Percentiles rank a stretch among this genome's conserved stretches.
Evolutionary conservation across 176 grass and related monocot genomes (phyloP).

Genomic region (bread wheat (Triticum aestivum)): IWGSC_CS_RefSeq_v2.1 NC_057812.1:644775270-644775769

Average conservation of each 20-base stretch:
- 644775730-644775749: conserved; percentile 25
- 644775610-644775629: conserved; percentile 10
- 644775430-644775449: conserved; percentile 54
- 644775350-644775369: conserved; percentile 28
- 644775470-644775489: conserved; percentile 24
- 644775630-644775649: conserved; percentile 24
- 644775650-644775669: conserved; percentile 31
- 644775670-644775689: neutral
- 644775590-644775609: neutral
- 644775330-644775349: conserved; percentile 32
- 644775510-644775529: neutral
- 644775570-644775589: conserved; percentile 67
- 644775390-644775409: conserved; percentile 30
- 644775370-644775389: conserved; percentile 38
- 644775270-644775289: conserved; percentile 26
- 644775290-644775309: conserved; percentile 6
- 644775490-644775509: conserved; percentile 15
- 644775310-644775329: conserved; percentile 13
- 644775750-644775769: conserved; percentile 60
- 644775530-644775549: conserved; percentile 72
- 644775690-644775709: conserved; percentile 24
- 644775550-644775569: conserved; percentile 76
- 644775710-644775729: conserved; percentile 33
- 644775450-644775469: conserved; percentile 57
- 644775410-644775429: conserved; percentile 10